Percentiles rank a stretch among this genome's conserved stretches.
Evolutionary conservation across 257 asterid genomes (phyloP).

Genomic region (Fraxinus anomala): DNA sequence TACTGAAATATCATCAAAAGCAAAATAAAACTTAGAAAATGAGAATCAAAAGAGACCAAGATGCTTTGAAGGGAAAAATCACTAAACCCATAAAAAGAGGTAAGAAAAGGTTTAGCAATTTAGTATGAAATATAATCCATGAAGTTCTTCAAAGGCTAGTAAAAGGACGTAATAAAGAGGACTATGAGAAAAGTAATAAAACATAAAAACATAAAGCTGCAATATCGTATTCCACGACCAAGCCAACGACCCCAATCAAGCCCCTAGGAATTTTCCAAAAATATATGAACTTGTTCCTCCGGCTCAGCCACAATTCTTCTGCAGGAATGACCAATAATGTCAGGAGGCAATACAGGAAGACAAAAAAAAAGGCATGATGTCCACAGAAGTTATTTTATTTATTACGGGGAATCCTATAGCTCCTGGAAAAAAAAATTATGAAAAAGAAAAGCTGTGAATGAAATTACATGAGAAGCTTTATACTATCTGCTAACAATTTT

Average conservation of each 20-base stretch:
- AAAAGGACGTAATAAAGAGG: slow-evolving; percentile 21
- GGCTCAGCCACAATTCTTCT: slow-evolving; percentile 32
- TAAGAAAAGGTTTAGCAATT: slow-evolving; percentile 6
- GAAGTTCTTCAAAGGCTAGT: slow-evolving; percentile 22
- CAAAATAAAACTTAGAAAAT: slow-evolving; percentile 12
- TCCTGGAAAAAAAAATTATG: background rate
- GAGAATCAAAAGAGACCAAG: slow-evolving; percentile 22
- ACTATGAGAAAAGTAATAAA: slow-evolving; percentile 23
- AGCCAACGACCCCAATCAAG: slow-evolving; percentile 19
- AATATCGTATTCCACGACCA: slow-evolving; percentile 21
- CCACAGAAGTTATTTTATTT: background rate
- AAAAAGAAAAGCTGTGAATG: background rate
- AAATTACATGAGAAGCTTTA: background rate
- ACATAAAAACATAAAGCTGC: slow-evolving; percentile 2
- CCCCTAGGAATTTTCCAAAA: slow-evolving; percentile 13
- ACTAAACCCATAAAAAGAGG: slow-evolving; percentile 24
- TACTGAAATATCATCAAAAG: slow-evolving; percentile 7
- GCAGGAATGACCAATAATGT: slow-evolving; percentile 39
- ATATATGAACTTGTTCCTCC: slow-evolving; percentile 31
- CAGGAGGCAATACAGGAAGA: slow-evolving; percentile 17
- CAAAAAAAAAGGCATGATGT: background rate
- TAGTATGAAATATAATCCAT: slow-evolving; percentile 10
- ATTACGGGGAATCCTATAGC: background rate
- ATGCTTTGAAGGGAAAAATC: slow-evolving; percentile 11
- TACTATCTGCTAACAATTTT: background rate